phyloP scores from a whole-genome alignment of 78 protist species.

The Monosiga brevicollis region DNA sequence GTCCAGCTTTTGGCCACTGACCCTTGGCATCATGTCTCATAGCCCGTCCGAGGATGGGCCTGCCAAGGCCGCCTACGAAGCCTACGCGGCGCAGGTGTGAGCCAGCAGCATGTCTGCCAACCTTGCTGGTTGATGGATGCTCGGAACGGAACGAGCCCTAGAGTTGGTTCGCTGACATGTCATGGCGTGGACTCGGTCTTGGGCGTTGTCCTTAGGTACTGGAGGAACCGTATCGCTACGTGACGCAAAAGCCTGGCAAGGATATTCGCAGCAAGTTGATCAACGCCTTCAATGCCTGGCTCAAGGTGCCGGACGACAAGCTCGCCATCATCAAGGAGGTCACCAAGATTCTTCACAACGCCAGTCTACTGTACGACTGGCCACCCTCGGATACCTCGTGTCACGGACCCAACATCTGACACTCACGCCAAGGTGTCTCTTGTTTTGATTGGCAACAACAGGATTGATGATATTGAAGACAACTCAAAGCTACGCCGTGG shows the following conservation, averaged over 20 bases:
- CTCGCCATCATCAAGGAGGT: slow-evolving; percentile 34
- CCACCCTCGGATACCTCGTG: not conserved
- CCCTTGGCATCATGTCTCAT: no score
- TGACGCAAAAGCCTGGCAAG: slow-evolving; percentile 57
- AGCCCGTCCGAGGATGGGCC: no score
- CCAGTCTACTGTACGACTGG: slow-evolving; percentile 53
- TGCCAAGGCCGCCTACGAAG: no score
- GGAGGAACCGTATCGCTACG: not conserved
- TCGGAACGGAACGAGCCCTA: no score
- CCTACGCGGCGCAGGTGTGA: no score
- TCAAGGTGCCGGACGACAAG: slow-evolving; percentile 38
- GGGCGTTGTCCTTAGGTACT: not conserved
- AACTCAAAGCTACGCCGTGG: slow-evolving; percentile 80
- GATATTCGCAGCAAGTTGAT: slow-evolving; percentile 56
- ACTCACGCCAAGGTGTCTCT: not conserved
- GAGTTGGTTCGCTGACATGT: no score
- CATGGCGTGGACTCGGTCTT: no score
- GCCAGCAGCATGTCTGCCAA: no score
- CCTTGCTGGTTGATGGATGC: no score
- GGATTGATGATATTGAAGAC: slow-evolving; percentile 91
- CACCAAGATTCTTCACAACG: slow-evolving; percentile 59
- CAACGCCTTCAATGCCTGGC: slow-evolving; percentile 74
- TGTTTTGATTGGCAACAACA: not conserved
- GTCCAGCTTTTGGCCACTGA: no score
- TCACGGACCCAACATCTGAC: not conserved